Base-by-base conservation (phyloP, 768 basidiomycete genomes). In the Lactifluus hygrophoroides region DNA sequence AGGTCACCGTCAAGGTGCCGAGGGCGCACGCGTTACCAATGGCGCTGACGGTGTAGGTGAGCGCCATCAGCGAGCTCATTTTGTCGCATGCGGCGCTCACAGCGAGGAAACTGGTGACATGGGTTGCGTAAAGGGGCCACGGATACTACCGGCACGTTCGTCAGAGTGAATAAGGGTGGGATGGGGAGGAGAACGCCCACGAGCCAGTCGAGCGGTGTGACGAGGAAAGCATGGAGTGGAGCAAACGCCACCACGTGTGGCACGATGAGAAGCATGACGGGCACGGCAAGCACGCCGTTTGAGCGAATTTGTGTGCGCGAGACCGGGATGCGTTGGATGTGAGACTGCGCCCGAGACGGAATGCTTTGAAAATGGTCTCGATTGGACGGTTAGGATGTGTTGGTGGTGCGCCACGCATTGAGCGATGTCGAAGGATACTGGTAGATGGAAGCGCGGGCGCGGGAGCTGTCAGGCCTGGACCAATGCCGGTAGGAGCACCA, bases 181-280 rank as follows among this genome's bases (percentile, higher is more conserved):
- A 57, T 65, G 23, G 88, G 88, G 62, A 91, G 75, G 50, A 91
- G 80, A 0, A 80, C 72, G 25, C 74, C 75, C 38, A 91, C 74
- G 54, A 91, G 77, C n/a, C 71, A 61, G 50, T 74, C 73, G 25
- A 83, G 73, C 61, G 81, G 83, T 25, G 78, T 79, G 73, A 92
- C 89, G 63, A 92, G 74, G 74, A 79, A 90, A 0, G 74, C 69
- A 63, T 83, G 82, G 9, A 92, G 74, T 32, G 82, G 70, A 9
- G 80, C 71, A 71, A 90, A 90, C 0, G 86, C 81, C 2, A 79
- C 77, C 0, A 86, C 81, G 2, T 85, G 84, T 2, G 90, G 89
- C 13, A 92, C 75, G 42, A 80, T 75, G 64, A 92, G 71, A 2
- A 82, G 84, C 13, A 90, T 75, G 17, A 91, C 80, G 21, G 90